Evolutionary conservation across 495 filamentous ascomycete genomes (phyloP), one percentile per base, ranked within the genome.

Genomic region (Zalerion maritima): DNA sequence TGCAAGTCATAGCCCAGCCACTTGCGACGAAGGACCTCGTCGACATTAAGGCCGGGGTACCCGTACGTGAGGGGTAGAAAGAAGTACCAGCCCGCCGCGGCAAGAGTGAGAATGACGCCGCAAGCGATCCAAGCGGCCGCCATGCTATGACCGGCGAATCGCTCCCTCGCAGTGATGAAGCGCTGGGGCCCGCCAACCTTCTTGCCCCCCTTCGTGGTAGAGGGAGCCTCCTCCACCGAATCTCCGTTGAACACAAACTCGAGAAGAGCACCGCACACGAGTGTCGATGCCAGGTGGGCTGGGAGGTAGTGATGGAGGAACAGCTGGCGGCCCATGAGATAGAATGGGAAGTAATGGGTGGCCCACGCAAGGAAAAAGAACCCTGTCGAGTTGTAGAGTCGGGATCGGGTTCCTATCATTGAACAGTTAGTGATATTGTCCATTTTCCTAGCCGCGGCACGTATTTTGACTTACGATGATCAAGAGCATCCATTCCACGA

Each of bases 341-440:
- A 97, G 64, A 97, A 97, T 4, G 89, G 91, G 58, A 93, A 81
- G 57, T 96, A 97, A 48, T 97, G 89, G 50, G 86, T 81, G 12
- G 79, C 78, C 89, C 89, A 97, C 4, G 94, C 74, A 34, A 97
- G 79, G 73, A 94, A 96, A 56, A 97, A 81, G 72, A 97, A 97
- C 24, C 89, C 89, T 0, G 91, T 96, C 37, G 81, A 91, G 66
- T 94, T 94, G 56, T 97, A 97, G 36, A 97, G 69, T 33, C 85
- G 82, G 19, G 79, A 85, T 30, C 89, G 84, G 18, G 89, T 80
- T 44, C 85, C 85, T 75, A 54, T 31, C 26, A 14, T 17, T 10
- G 9, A 29, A 7, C 8, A 8, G 38, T 53, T 46, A 52, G 38
- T n/a, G n/a, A n/a, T n/a, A n/a, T n/a, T n/a, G n/a, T n/a, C n/a